These are phyloP conservation scores for Inga laurina DNA, from an alignment of 306 rosid genomes.

Conservation along the genomic window DNA sequence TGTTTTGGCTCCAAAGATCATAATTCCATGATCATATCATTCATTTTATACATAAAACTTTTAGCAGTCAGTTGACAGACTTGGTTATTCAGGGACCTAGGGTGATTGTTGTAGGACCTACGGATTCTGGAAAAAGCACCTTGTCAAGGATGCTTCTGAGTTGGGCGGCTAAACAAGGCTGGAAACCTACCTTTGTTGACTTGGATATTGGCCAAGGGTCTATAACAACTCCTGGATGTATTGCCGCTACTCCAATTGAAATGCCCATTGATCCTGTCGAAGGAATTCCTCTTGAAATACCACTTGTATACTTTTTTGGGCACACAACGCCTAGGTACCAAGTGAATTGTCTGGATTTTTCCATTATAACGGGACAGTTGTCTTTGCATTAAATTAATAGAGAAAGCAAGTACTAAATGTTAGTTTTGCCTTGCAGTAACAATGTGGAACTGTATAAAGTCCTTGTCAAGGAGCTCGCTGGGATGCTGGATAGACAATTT, in stretches of 20 bases:
- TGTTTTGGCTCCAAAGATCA: background rate
- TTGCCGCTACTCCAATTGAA: slow-evolving; percentile 95
- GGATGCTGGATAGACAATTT: slow-evolving; percentile 82
- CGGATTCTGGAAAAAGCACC: slow-evolving; percentile 92
- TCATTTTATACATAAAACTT: slow-evolving; percentile 2
- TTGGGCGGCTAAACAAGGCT: slow-evolving; percentile 97
- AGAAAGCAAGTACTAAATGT: slow-evolving; percentile 23
- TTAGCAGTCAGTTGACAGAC: slow-evolving; percentile 13
- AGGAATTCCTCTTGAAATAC: slow-evolving; percentile 94
- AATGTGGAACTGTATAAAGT: slow-evolving; percentile 87
- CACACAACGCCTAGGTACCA: slow-evolving; percentile 83
- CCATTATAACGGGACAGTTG: background rate
- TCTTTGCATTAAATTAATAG: background rate
- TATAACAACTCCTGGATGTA: slow-evolving; percentile 87
- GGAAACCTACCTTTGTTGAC: slow-evolving; percentile 94
- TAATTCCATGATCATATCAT: background rate
- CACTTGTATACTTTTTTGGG: slow-evolving; percentile 88
- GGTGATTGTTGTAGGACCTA: slow-evolving; percentile 94
- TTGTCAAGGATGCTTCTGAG: slow-evolving; percentile 94
- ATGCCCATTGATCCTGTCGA: slow-evolving; percentile 96
- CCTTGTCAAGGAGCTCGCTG: slow-evolving; percentile 88
- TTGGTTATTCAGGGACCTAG: slow-evolving; percentile 82
- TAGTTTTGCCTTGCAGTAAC: slow-evolving; percentile 50
- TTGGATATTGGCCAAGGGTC: slow-evolving; percentile 99
- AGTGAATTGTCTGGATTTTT: background rate